Evolutionary conservation across 495 filamentous ascomycete genomes (phyloP).

Genomic region (Tuber microsphaerosporum): DNA sequence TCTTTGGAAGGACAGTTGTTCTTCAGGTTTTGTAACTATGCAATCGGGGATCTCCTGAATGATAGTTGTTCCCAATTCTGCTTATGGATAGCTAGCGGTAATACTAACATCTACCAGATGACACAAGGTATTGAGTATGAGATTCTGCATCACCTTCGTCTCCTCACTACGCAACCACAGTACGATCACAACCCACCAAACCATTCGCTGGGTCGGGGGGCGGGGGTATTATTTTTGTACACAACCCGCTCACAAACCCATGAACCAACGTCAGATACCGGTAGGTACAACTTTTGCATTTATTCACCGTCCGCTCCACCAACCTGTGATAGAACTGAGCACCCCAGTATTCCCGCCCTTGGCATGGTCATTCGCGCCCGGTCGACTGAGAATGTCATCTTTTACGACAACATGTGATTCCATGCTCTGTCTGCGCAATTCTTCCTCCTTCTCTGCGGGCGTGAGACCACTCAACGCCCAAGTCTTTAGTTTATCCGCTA

Average conservation of each 20-base stretch:
- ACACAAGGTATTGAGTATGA: not conserved
- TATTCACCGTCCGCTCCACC: slow-evolving; percentile 21
- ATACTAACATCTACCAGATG: not conserved
- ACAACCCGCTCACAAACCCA: not conserved
- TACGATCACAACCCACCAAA: not conserved
- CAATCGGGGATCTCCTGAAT: not conserved
- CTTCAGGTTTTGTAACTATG: not conserved
- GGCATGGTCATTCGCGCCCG: slow-evolving; percentile 22
- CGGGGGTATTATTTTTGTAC: not conserved
- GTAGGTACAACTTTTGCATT: not conserved
- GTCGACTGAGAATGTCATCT: slow-evolving; percentile 11
- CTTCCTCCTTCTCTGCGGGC: slow-evolving; percentile 34
- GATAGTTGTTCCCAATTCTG: not conserved
- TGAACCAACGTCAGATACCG: not conserved
- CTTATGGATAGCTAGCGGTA: not conserved
- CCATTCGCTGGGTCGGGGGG: not conserved
- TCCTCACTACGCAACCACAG: not conserved
- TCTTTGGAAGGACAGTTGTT: not conserved
- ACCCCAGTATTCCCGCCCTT: slow-evolving; percentile 25
- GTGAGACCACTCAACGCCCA: slow-evolving; percentile 45
- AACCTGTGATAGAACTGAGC: slow-evolving; percentile 25
- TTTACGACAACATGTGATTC: not conserved
- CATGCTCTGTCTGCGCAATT: slow-evolving; percentile 5
- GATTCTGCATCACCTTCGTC: not conserved
- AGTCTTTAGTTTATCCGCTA: slow-evolving; percentile 27